phyloP scores from a whole-genome alignment of 352 stramenopile species.

The Globisporangium polare region DNA sequence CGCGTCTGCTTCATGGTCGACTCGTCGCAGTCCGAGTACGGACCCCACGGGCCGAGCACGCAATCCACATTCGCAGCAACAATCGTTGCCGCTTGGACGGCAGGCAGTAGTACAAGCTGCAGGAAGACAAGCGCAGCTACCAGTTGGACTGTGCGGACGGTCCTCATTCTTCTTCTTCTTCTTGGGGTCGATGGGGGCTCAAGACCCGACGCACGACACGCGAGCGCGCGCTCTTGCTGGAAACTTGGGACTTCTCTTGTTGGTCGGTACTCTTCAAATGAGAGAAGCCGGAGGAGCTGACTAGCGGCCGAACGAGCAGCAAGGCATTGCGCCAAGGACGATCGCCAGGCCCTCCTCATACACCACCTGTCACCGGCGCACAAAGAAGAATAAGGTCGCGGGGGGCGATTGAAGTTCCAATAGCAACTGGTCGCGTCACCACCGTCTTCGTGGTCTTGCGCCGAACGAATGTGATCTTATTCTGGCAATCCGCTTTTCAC shows the following conservation, averaged over 20 bases:
- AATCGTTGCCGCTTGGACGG: too few relatives aligned
- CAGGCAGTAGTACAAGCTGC: not conserved
- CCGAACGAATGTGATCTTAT: not conserved
- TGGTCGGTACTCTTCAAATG: not conserved
- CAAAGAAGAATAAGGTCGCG: not conserved
- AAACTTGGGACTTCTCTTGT: not conserved
- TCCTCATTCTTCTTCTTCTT: not conserved
- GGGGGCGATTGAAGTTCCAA: too few relatives aligned
- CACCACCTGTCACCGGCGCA: too few relatives aligned
- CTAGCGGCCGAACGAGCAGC: not conserved
- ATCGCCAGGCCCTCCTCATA: too few relatives aligned
- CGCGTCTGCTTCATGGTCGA: conserved; percentile 41
- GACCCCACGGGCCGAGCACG: conserved; percentile 39
- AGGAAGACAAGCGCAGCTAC: not conserved
- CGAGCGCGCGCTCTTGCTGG: not conserved
- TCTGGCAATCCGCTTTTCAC: not conserved
- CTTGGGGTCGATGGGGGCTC: not conserved
- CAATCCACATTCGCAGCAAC: conserved; percentile 49
- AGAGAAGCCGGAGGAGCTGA: not conserved
- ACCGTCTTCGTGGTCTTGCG: not conserved
- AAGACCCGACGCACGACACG: not conserved
- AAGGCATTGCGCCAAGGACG: not conserved
- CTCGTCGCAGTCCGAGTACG: conserved; percentile 33
- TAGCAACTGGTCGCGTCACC: too few relatives aligned
- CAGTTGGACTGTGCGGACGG: not conserved